phyloP scores from a whole-genome alignment of 2,329 filamentous ascomycete genomes.

The Ophiostoma perfectum region DNA sequence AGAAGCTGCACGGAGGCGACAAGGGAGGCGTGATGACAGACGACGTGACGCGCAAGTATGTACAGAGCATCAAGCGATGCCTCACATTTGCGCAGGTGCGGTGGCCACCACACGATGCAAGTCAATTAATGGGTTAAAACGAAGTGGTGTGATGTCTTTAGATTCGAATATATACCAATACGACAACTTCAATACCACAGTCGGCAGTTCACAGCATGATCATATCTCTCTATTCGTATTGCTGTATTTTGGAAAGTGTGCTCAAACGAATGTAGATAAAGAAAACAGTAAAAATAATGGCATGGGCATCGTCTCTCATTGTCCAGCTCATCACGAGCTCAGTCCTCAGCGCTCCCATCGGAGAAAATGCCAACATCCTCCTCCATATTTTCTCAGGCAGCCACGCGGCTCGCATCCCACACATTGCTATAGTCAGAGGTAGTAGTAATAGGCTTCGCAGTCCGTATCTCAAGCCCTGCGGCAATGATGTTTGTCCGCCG shows the following conservation, averaged over 20 bases:
- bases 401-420: background rate
- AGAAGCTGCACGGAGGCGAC: conserved; percentile 85
- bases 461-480: conserved; percentile 59
- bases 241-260: too few species aligned
- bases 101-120: conserved; percentile 88
- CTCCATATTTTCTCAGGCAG: background rate
- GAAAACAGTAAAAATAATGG: too few species aligned
- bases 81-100: conserved; percentile 93
- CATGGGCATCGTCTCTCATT: too few species aligned
- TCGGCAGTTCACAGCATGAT: background rate
- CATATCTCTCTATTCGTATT: background rate
- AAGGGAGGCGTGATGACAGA: conserved; percentile 96
- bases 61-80: conserved; percentile 97
- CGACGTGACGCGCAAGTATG: conserved; percentile 87
- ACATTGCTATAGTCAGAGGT: background rate
- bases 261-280: too few species aligned
- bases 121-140: conserved; percentile 83
- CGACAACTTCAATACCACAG: too few species aligned
- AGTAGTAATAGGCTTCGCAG: background rate
- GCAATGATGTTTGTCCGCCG: conserved; percentile 70
- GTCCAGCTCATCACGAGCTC: too few species aligned
- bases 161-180: too few species aligned
- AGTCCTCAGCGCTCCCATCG: too few species aligned
- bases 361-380: background rate
- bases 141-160: too few species aligned